Evolutionary conservation across 352 stramenopile species (phyloP), one percentile per base, ranked within the genome.

Genomic region (Pythium insidiosum): DNA sequence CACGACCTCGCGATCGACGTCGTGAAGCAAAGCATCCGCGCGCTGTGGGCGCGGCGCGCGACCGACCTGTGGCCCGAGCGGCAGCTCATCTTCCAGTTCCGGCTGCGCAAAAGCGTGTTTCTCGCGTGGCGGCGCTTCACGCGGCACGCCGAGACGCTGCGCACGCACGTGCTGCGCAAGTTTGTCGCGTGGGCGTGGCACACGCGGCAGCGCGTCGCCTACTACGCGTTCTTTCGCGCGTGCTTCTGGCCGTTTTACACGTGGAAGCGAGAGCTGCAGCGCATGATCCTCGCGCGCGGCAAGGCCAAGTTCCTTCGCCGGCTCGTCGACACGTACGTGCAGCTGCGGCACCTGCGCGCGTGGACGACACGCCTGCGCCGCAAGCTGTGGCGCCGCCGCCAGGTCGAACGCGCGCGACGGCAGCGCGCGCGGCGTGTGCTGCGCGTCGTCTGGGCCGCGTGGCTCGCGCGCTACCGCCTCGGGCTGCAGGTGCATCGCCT

Each of bases 221-320:
- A 63, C 28, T 63, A 63, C 23, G 55, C 66, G 37, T 60, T 76
- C 34, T 73, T 57, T 26, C 52, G 58, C 12, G 47, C 51, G 21
- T 68, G 58, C 39, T 80, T 80, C 45, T 80, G 68, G 68, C 68
- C 68, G 25, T 68, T 73, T 42, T 77, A 77, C 49, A 53, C 74
- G 16, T 80, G 68, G 68, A 73, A 73, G 26, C 61, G 68, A 6
- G 59, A 66, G n/a, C 36, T 69, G 15, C 56, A 66, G 36, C 55
- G 52, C 15, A 53, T 61, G 24, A 57, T 73, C 29, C 46, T 73
- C 20, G 64, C 65, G 2, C 53, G 63, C 9, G 48, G 56, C 36
- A 80, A 80, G 44, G 56, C 54, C 24, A 42, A 43, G 21, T 72
- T 74, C 20, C 41, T 76, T 1, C 46, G 39, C 24, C 45, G 53